Base-by-base conservation (phyloP, 1,139 yeast species). In the Lodderomyces theae region DNA sequence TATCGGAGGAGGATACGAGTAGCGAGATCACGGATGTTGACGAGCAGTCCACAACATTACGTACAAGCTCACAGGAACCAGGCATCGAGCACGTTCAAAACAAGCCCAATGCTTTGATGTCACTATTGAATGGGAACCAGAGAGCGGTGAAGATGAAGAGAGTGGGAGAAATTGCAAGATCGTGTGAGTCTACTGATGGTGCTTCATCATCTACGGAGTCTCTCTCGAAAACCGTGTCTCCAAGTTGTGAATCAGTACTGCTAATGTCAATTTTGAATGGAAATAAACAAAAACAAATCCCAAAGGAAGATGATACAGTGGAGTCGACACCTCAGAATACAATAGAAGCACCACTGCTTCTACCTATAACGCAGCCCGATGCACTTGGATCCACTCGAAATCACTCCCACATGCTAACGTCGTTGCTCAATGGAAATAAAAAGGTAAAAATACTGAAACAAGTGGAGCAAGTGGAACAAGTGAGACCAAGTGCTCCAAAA, bases 1-100 rank as follows among this genome's bases (percentile, higher is more conserved):
- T 18, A 40, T 46, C 25, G 58, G 56, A 25, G 45, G 51, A 8
- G 54, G 49, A 32, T 31, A 31, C 34, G 26, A 21, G 16, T 21
- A 28, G 31, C 31, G 31, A 28, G 18, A 13, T 28, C 18, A 15
- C 31, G 13, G 31, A 28, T 28, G 31, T 28, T 6, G 31, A 28
- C 11, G 31, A 28, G n/a, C 18, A 15, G 31, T 28, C 31, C 10
- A 28, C 31, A 15, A 28, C 31, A 28, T 18, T 28, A 28, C 4
- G 4, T 16, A 28, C 31, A 13, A 28, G 31, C 18, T 28, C 31
- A 7, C 31, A 28, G 9, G 31, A 26, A 10, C 4, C 5, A 26
- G 5, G 4, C 15, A 15, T 15, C 17, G 29, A 25, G 16, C 16
- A 15, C 5, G 12, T 5, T 3, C 18, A 6, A 6, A 28, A 5